Evolutionary conservation across 2,329 filamentous ascomycete genomes (phyloP).

Genomic region (Colletotrichum plurivorum): DNA sequence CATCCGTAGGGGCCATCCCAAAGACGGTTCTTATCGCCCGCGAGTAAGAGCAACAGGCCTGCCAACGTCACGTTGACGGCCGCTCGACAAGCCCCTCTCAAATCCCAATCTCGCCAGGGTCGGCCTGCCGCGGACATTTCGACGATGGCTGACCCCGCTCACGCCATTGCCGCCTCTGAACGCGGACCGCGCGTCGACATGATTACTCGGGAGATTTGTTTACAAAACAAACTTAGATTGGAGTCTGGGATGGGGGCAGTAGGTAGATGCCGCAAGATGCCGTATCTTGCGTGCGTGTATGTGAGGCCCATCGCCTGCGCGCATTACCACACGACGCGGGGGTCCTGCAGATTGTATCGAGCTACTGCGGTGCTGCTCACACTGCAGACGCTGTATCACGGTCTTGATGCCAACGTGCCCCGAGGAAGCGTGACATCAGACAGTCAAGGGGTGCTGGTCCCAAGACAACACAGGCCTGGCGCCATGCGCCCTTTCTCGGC

Average conservation of each 20-base stretch:
- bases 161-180: conserved; percentile 6
- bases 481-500: conserved; percentile 19
- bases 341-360: neutral
- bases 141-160: conserved; percentile 23
- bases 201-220: conserved; percentile 32
- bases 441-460: neutral
- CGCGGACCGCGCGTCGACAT: conserved; percentile 23
- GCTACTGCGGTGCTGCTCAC: conserved; percentile 13
- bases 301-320: too few relatives aligned
- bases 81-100: neutral
- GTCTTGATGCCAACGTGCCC: neutral
- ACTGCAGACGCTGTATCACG: neutral
- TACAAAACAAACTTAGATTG: conserved; percentile 22
- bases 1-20: neutral
- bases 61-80: conserved; percentile 18
- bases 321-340: neutral
- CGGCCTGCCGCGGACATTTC: conserved; percentile 13
- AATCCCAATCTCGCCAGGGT: conserved; percentile 23
- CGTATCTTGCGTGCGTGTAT: neutral
- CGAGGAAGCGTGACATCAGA: conserved; percentile 5
- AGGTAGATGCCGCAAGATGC: neutral
- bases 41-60: neutral
- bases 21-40: conserved; percentile 4
- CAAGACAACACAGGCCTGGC: conserved; percentile 16
- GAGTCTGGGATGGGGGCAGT: neutral